Conservation (phyloP, 106 monocot genomes). For the Dactylorhiza incarnata region DNA sequence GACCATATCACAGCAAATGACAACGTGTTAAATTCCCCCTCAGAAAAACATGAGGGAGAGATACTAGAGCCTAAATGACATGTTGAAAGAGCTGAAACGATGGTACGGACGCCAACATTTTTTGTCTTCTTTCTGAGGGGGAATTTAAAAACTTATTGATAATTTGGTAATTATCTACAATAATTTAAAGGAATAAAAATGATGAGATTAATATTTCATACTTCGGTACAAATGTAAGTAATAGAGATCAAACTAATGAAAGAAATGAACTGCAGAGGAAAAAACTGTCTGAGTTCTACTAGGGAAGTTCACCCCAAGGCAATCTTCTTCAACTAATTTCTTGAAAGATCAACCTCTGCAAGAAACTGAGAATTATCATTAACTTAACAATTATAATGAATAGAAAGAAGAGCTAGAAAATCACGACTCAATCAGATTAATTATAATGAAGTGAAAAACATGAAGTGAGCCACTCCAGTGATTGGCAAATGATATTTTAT, state of each 20-base stretch:
- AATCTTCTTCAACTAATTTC: neutral
- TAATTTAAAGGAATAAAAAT: neutral
- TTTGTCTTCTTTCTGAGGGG: neutral
- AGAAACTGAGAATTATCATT: neutral
- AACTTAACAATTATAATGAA: neutral
- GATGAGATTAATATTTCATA: neutral
- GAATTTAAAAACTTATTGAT: neutral
- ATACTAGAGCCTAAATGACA: too few species aligned
- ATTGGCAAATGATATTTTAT: too few species aligned
- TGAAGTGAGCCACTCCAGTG: too few species aligned
- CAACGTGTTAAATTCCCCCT: neutral
- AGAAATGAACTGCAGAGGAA: neutral
- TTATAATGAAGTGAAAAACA: too few species aligned
- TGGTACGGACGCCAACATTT: neutral
- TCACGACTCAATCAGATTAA: too few species aligned
- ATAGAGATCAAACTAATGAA: neutral
- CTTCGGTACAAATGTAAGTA: neutral
- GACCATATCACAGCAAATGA: neutral
- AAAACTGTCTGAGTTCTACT: neutral
- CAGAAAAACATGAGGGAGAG: too few species aligned
- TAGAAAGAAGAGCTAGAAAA: neutral
- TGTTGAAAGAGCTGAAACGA: neutral
- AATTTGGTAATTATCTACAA: neutral
- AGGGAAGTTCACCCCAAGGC: neutral
- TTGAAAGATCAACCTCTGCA: constrained; percentile 2